Conservation (phyloP, 2,329 filamentous ascomycete species). For the Trichoderma sp. region DNA sequence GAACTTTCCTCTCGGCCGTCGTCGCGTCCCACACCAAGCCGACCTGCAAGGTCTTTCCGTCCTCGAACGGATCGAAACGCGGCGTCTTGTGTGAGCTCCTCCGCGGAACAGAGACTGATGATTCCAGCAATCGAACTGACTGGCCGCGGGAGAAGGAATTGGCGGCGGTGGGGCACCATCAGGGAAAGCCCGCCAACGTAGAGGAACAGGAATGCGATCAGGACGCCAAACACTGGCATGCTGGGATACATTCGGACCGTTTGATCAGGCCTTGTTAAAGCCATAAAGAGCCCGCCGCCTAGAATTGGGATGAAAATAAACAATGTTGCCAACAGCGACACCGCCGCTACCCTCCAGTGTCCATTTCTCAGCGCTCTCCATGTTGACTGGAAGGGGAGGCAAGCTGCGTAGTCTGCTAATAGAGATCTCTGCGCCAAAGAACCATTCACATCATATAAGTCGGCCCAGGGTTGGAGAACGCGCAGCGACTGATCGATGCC, state of each 20-base stretch:
- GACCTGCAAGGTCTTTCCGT: constrained; percentile 68
- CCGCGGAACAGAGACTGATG: constrained; percentile 74
- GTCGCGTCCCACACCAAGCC: constrained; percentile 60
- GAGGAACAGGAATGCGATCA: constrained; percentile 71
- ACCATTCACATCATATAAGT: constrained; percentile 59
- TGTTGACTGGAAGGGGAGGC: constrained; percentile 62
- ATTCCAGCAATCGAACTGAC: constrained; percentile 74
- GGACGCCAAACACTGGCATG: constrained; percentile 69
- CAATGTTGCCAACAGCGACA: constrained; percentile 61
- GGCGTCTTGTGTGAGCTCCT: constrained; percentile 69
- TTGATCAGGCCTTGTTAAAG: constrained; percentile 58
- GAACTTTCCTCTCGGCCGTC: constrained; percentile 50
- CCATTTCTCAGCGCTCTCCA: constrained; percentile 59
- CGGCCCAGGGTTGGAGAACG: constrained; percentile 68
- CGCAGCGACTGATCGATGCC: constrained; percentile 67
- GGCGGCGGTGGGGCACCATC: constrained; percentile 61
- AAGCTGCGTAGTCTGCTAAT: constrained; percentile 69
- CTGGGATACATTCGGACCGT: constrained; percentile 69
- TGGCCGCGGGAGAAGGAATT: constrained; percentile 70
- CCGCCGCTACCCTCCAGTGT: constrained; percentile 65
- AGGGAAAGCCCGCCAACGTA: constrained; percentile 66
- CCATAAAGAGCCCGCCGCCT: constrained; percentile 72
- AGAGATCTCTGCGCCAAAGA: constrained; percentile 64
- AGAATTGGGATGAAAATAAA: constrained; percentile 67
- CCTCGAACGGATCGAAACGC: constrained; percentile 69